Conservation (phyloP, 2,329 filamentous ascomycete genomes). For the Diaporthe citri region DNA sequence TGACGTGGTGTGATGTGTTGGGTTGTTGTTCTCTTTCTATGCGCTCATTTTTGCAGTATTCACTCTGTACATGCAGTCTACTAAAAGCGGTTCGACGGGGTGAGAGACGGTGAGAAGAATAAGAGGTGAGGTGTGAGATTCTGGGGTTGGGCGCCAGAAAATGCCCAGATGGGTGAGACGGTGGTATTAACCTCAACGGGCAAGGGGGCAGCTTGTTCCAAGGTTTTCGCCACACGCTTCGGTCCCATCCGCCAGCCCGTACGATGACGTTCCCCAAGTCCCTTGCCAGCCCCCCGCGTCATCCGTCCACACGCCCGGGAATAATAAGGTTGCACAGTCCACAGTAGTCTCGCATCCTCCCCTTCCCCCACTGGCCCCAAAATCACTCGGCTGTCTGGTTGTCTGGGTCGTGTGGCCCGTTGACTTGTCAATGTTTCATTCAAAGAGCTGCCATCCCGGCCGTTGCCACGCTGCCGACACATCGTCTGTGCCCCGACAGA, state of each 20-base stretch:
- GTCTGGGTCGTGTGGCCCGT: slow-evolving; percentile 2
- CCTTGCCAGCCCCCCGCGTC: slow-evolving; percentile 20
- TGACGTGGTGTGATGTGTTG: background rate
- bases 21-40: background rate
- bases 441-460: slow-evolving; percentile 7
- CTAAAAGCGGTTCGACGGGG: background rate
- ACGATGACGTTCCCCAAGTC: slow-evolving; percentile 20
- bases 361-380: background rate
- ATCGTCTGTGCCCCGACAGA: slow-evolving; percentile 19
- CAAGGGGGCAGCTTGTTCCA: slow-evolving; percentile 23
- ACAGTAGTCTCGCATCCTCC: background rate
- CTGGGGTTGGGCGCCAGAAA: background rate
- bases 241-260: slow-evolving; percentile 26
- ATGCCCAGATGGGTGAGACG: slow-evolving; percentile 27
- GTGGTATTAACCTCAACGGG: slow-evolving; percentile 19
- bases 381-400: background rate
- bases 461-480: slow-evolving; percentile 14
- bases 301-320: slow-evolving; percentile 7
- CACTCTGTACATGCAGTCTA: background rate
- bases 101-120: background rate
- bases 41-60: slow-evolving; percentile 1
- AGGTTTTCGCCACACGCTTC: slow-evolving; percentile 26
- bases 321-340: slow-evolving; percentile 25
- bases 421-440: slow-evolving; percentile 27
- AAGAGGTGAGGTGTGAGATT: background rate